These are phyloP conservation scores for Penicillium dipodomyicola DNA, from an alignment of 495 filamentous ascomycete species.

Conservation along the genomic window DNA sequence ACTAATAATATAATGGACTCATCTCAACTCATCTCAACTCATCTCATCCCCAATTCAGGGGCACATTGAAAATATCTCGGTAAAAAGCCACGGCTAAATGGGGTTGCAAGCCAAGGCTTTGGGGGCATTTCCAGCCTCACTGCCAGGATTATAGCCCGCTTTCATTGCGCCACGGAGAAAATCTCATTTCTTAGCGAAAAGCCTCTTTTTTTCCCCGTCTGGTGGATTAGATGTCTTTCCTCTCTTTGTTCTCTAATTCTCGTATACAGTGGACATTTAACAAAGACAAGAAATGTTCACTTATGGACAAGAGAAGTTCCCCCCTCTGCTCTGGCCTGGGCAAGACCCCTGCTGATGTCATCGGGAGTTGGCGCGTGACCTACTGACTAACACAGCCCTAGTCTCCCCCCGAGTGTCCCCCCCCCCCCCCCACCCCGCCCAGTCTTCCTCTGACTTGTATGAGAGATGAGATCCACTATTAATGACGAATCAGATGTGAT, in stretches of 20 bases:
- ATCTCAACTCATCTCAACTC: neutral
- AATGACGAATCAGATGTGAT: neutral
- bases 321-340: too few relatives aligned
- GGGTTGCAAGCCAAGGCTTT: neutral
- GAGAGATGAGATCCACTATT: neutral
- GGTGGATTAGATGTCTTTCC: neutral
- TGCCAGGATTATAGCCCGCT: neutral
- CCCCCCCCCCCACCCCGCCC: too few relatives aligned
- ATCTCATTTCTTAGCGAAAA: neutral
- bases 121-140: neutral
- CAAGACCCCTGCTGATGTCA: constrained; percentile 1
- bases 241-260: neutral
- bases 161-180: neutral
- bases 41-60: constrained; percentile 1
- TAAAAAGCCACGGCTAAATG: constrained; percentile 1
- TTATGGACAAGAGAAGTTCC: too few relatives aligned
- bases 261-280: neutral
- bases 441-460: neutral
- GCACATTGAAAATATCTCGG: neutral
- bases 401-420: neutral
- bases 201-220: too few relatives aligned
- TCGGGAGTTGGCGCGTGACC: constrained; percentile 1
- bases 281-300: too few relatives aligned
- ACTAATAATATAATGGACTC: too few relatives aligned
- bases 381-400: neutral